phyloP scores from a whole-genome alignment of 1,284 basidiomycete genomes.

The Xanthoconium separans region DNA sequence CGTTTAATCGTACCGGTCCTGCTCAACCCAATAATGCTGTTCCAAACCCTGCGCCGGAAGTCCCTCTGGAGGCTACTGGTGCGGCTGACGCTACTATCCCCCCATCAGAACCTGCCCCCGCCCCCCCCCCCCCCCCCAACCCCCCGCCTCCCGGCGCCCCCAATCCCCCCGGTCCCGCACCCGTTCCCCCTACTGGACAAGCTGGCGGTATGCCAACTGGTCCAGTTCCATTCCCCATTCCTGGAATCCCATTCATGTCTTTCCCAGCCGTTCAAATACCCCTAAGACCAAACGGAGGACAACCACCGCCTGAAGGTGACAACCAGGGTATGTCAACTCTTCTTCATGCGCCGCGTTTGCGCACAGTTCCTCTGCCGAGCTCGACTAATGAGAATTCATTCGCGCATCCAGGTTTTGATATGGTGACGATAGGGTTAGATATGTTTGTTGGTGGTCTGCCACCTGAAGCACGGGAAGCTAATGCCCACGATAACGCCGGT shows the following conservation, averaged over 20 bases:
- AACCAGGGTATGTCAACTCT: constrained; percentile 20
- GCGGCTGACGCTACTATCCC: background rate
- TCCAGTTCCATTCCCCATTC: constrained; percentile 19
- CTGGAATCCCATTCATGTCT: constrained; percentile 29
- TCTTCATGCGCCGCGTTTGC: background rate
- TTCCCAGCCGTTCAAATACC: constrained; percentile 30
- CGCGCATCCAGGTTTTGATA: constrained; percentile 18
- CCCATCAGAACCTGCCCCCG: constrained; percentile 1
- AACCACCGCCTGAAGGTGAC: constrained; percentile 11
- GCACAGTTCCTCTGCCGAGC: constrained; percentile 15
- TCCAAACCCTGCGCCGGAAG: constrained; percentile 6
- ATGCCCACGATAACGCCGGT: constrained; percentile 9
- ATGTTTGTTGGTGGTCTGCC: constrained; percentile 29
- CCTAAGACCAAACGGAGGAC: constrained; percentile 14
- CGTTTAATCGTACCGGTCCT: constrained; percentile 14
- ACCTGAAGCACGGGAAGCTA: constrained; percentile 6
- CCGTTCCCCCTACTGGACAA: constrained; percentile 7
- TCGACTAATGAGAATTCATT: constrained; percentile 18
- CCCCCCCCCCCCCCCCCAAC: too few relatives aligned
- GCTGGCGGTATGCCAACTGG: constrained; percentile 12
- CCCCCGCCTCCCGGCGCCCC: too few relatives aligned
- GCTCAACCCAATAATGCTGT: constrained; percentile 6
- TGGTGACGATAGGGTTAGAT: constrained; percentile 31
- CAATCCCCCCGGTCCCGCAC: constrained; percentile 3
- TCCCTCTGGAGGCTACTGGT: constrained; percentile 3